Base-by-base conservation (phyloP, 1,284 basidiomycete species). In the Melampsora americana region DNA sequence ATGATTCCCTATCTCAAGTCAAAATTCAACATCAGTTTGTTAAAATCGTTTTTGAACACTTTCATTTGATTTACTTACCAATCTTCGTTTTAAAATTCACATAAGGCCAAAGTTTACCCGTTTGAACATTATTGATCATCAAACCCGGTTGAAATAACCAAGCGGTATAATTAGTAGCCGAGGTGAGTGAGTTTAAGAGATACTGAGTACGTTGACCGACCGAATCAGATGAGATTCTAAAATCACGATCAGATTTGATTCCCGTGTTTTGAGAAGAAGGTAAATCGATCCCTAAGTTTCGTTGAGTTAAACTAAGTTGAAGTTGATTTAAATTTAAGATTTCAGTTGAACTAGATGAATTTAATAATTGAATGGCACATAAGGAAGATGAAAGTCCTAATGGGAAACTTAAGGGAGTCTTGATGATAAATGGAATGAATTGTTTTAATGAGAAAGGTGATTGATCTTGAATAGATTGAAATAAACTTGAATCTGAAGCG, bases 101-200 rank as follows among this genome's bases (percentile, higher is more conserved):
- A n/a, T 72, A 66, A 39, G 70, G 70, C 70, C 70, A 72, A 20
- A 72, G 35, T 53, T n/a, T 72, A 18, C 70, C 70, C 5, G 62
- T 72, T n/a, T 30, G 70, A 53, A 64, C 48, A 32, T 72, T 72
- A 44, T 65, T 46, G 9, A 66, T 46, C 5, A 39, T 1, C 4
- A 23, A 26, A 20, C 20, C 35, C 7, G 60, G 70, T 32, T 65
- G 61, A 39, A 72, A 72, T 1, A 65, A 35, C 81, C 82, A 83
- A 23, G 80, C 79, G 0, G 82, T 81, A 74, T 83, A 83, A 69
- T 83, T 83, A 35, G 77, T 79, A 11, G 77, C 79, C 1, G 80
- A 66, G 28, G 76, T 69, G 5, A 83, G 79, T 18, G 78, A 78
- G 1, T 62, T 48, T 16, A 82, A 77, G n/a, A 78, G 53, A 44